These are phyloP conservation scores for Mycosphaerella sp. DNA, from an alignment of 2,329 filamentous ascomycete species.

Conservation along the genomic window DNA sequence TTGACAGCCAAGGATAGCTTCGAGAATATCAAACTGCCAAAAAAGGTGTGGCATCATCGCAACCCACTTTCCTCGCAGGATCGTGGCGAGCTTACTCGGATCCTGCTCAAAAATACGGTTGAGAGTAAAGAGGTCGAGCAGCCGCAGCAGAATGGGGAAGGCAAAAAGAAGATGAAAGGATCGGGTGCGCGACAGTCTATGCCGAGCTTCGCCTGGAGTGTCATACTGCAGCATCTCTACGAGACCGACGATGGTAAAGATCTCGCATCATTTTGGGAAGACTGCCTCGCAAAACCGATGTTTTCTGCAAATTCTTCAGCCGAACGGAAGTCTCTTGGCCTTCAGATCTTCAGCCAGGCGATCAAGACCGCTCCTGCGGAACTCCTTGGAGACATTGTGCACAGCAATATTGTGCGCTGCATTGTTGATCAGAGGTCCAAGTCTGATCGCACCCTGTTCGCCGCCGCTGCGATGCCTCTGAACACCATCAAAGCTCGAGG, in stretches of 20 bases:
- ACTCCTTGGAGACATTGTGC: constrained; percentile 61
- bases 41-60: constrained; percentile 64
- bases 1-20: constrained; percentile 61
- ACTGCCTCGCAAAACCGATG: constrained; percentile 78
- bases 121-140: constrained; percentile 40
- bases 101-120: constrained; percentile 69
- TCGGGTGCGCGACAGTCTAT: constrained; percentile 64
- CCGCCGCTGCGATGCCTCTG: constrained; percentile 69
- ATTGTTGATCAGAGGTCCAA: constrained; percentile 77
- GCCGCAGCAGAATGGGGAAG: constrained; percentile 13
- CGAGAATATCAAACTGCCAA: constrained; percentile 57
- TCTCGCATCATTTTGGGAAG: constrained; percentile 77
- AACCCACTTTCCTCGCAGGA: constrained; percentile 68
- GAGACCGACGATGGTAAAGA: constrained; percentile 33
- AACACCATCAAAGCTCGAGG: constrained; percentile 62
- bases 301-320: constrained; percentile 78
- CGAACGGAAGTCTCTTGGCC: constrained; percentile 86
- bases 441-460: constrained; percentile 71
- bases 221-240: constrained; percentile 54
- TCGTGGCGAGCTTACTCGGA: constrained; percentile 61
- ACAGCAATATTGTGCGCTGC: constrained; percentile 73
- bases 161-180: constrained; percentile 44
- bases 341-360: constrained; percentile 76
- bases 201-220: constrained; percentile 81
- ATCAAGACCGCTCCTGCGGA: constrained; percentile 49